Conservation (phyloP, 2,329 filamentous ascomycete genomes). For the Alternaria burnsii region DNA sequence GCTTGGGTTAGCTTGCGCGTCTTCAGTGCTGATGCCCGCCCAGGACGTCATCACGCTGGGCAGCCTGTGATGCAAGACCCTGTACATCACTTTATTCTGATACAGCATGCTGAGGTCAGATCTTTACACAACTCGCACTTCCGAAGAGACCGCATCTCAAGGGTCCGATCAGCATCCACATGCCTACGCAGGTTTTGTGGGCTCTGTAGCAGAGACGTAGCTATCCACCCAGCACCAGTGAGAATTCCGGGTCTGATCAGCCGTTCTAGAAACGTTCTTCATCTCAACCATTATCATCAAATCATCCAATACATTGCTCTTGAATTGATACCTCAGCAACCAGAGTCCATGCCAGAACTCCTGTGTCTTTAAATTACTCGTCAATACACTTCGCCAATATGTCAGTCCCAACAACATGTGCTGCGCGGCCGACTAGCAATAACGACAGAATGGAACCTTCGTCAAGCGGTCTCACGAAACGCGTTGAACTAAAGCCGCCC, state of each 20-base stretch:
- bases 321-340: not conserved
- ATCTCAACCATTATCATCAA: not conserved
- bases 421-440: conserved; percentile 7
- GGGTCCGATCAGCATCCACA: not conserved
- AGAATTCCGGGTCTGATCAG: not conserved
- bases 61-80: conserved; percentile 31
- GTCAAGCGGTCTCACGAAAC: conserved; percentile 11
- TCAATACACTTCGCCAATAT: not conserved
- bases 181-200: conserved; percentile 3
- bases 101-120: conserved; percentile 29
- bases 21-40: conserved; percentile 9
- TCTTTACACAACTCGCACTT: conserved; percentile 21
- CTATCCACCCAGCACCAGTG: not conserved
- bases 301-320: not conserved
- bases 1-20: conserved; percentile 17
- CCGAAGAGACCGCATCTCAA: conserved; percentile 12
- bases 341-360: not conserved
- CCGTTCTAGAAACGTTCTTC: conserved; percentile 1
- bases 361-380: not conserved
- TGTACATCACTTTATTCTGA: conserved; percentile 33
- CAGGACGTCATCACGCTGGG: conserved; percentile 28
- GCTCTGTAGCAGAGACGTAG: conserved; percentile 10
- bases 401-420: conserved; percentile 3
- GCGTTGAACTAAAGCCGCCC: conserved; percentile 13
- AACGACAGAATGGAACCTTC: conserved; percentile 13